These are phyloP conservation scores for Penicillium fuscoglaucum DNA, from an alignment of 2,329 filamentous ascomycete species.

Conservation along the genomic window DNA sequence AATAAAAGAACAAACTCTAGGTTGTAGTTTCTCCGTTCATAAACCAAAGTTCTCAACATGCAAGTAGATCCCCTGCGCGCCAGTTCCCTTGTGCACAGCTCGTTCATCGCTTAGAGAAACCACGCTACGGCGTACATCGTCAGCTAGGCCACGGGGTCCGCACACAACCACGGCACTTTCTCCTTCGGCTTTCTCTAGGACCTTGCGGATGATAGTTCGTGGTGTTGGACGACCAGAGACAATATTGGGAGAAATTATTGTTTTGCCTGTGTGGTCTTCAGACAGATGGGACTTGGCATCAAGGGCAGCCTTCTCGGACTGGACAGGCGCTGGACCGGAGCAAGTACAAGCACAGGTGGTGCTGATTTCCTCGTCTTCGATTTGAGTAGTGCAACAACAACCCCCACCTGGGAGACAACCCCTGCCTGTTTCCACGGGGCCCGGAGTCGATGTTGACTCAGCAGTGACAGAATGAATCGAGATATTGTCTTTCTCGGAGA, in stretches of 20 bases:
- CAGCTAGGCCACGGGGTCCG: constrained; percentile 56
- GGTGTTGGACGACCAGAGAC: constrained; percentile 55
- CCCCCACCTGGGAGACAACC: constrained; percentile 31
- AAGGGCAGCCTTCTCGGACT: constrained; percentile 8
- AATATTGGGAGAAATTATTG: constrained; percentile 25
- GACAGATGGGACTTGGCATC: neutral
- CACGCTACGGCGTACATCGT: constrained; percentile 57
- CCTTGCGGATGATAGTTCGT: constrained; percentile 53
- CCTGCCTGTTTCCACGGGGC: constrained; percentile 3
- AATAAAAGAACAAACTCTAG: neutral
- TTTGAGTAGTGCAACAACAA: constrained; percentile 53
- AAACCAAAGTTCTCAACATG: constrained; percentile 61
- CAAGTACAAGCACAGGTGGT: constrained; percentile 40
- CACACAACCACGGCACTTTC: constrained; percentile 65
- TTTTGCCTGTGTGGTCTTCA: neutral
- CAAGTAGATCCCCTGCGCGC: constrained; percentile 63
- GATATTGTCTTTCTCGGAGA: constrained; percentile 25
- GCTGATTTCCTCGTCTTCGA: constrained; percentile 49
- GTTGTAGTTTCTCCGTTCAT: constrained; percentile 7
- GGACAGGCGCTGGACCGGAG: constrained; percentile 26
- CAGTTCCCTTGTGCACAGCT: constrained; percentile 66
- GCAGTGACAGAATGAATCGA: constrained; percentile 22
- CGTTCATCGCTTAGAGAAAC: constrained; percentile 63
- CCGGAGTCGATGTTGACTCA: constrained; percentile 11
- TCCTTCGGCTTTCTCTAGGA: constrained; percentile 59